Conservation (phyloP, 352 stramenopile genomes). For the Plasmopara halstedii region DNA sequence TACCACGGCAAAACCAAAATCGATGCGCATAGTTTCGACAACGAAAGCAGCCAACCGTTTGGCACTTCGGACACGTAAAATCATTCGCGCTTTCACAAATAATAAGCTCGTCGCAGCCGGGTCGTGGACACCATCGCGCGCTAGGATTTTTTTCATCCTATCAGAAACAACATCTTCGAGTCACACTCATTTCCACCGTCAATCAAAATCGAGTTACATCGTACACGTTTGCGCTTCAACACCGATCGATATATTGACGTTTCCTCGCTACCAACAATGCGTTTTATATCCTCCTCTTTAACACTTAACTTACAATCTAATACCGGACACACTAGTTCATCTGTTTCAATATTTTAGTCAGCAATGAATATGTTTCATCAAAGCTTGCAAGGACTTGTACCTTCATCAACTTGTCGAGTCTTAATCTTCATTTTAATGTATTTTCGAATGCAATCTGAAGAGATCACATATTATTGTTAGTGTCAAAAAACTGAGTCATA, state of each 20-base stretch:
- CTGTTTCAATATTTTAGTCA: constrained; percentile 16
- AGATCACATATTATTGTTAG: not conserved
- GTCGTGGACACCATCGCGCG: constrained; percentile 53
- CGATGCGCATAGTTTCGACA: constrained; percentile 46
- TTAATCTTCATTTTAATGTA: constrained; percentile 60
- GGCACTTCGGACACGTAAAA: constrained; percentile 61
- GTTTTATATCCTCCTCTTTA: constrained; percentile 25
- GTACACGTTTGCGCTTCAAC: constrained; percentile 49
- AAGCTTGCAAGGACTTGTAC: constrained; percentile 10
- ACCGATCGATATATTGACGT: constrained; percentile 23
- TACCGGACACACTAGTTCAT: constrained; percentile 60
- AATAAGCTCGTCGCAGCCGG: constrained; percentile 57
- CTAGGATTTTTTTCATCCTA: constrained; percentile 75
- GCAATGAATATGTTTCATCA: not conserved
- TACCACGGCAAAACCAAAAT: constrained; percentile 47
- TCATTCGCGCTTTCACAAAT: constrained; percentile 36
- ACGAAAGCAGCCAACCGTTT: constrained; percentile 44
- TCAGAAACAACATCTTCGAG: not conserved
- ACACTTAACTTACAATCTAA: constrained; percentile 40
- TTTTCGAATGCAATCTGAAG: constrained; percentile 34
- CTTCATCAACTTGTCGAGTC: constrained; percentile 50
- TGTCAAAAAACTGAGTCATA: no score
- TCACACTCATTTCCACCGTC: not conserved
- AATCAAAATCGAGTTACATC: constrained; percentile 1
- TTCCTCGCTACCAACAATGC: constrained; percentile 21